A percentile compares a stretch with the other conserved stretches of the same genome.
phyloP scores from a whole-genome alignment of 2,329 filamentous ascomycete genomes.

The Epicoccum nigrum region DNA sequence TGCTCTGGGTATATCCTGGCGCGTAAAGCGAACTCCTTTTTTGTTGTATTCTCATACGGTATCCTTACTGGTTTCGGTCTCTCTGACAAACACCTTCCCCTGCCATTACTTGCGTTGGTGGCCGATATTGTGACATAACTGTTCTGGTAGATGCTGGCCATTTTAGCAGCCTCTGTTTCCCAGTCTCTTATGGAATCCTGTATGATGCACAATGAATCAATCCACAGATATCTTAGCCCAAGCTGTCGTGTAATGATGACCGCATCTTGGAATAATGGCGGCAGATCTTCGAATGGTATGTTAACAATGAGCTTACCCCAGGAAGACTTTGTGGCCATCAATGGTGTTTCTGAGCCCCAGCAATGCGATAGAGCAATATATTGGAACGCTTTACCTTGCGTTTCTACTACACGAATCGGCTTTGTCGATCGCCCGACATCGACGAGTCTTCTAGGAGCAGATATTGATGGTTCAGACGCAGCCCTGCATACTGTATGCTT shows the following conservation, averaged over 20 bases:
- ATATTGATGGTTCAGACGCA: constrained; percentile 23
- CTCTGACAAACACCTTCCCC: constrained; percentile 29
- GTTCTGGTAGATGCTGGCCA: constrained; percentile 44
- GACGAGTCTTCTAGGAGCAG: constrained; percentile 37
- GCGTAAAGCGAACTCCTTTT: constrained; percentile 31
- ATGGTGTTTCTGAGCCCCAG: constrained; percentile 33
- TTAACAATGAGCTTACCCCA: constrained; percentile 34
- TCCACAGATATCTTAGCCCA: constrained; percentile 44
- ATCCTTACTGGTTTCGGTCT: constrained; percentile 36
- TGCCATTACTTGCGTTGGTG: constrained; percentile 31
- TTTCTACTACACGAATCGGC: constrained; percentile 42
- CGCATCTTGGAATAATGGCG: constrained; percentile 37
- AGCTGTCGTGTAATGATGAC: constrained; percentile 42
- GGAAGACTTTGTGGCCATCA: constrained; percentile 38
- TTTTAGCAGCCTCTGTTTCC: constrained; percentile 43
- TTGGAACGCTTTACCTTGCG: constrained; percentile 35
- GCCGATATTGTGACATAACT: constrained; percentile 43
- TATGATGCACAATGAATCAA: constrained; percentile 45
- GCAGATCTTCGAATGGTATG: constrained; percentile 35
- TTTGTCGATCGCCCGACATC: constrained; percentile 38
- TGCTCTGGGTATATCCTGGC: constrained; percentile 37
- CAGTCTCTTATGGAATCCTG: constrained; percentile 43
- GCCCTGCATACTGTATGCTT: constrained; percentile 37
- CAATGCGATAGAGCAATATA: constrained; percentile 43
- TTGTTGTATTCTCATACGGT: constrained; percentile 33